These are phyloP conservation scores for Saccharum spontaneum DNA, from an alignment of 176 grass and related monocot species.

Conservation along the genomic window DNA sequence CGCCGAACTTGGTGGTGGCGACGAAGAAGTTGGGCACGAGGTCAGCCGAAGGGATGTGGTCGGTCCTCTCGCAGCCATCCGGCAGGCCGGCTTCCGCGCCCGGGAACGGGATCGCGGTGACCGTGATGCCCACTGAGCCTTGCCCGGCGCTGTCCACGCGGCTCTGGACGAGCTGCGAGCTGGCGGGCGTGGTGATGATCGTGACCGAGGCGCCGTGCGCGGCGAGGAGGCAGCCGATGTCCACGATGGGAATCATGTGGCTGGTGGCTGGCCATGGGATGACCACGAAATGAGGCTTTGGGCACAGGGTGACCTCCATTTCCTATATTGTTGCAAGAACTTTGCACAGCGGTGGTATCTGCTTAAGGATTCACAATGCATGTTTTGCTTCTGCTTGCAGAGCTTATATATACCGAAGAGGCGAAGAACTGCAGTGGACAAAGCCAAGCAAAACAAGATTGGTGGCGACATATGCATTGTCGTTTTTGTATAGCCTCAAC, in stretches of 20 bases:
- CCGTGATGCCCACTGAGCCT: background rate
- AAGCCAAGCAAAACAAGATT: too few species aligned
- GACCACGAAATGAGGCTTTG: conserved; percentile 51
- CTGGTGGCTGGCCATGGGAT: conserved; percentile 64
- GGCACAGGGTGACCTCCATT: background rate
- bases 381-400: background rate
- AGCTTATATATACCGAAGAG: too few species aligned
- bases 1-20: conserved; percentile 24
- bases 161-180: conserved; percentile 36
- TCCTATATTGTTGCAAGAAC: background rate
- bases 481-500: too few species aligned
- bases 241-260: conserved; percentile 66
- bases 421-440: too few species aligned
- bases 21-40: conserved; percentile 36
- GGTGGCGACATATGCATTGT: too few species aligned
- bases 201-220: conserved; percentile 48
- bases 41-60: background rate
- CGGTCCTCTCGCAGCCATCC: conserved; percentile 50
- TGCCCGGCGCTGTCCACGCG: conserved; percentile 31
- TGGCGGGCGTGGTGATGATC: conserved; percentile 51
- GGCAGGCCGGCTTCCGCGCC: conserved; percentile 45
- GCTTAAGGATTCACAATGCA: background rate
- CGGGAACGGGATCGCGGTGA: conserved; percentile 42
- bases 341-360: background rate
- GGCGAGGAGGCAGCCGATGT: conserved; percentile 62